Conservation (phyloP, 2,329 filamentous ascomycete genomes). For the Verticillium nubilum region DNA sequence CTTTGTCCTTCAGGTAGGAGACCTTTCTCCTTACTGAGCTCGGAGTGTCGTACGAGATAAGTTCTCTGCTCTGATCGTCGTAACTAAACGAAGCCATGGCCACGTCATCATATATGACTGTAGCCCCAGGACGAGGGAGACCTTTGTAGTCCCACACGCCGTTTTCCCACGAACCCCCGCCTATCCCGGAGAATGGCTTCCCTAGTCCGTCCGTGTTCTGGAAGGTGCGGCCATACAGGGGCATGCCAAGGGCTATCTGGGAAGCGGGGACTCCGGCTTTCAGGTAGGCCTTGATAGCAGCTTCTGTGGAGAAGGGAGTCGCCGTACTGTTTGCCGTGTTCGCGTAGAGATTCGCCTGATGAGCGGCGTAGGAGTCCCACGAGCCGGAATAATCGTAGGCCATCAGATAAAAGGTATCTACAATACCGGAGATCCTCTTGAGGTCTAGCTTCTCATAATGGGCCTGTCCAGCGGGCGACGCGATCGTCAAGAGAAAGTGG, state of each 20-base stretch:
- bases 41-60: constrained; percentile 77
- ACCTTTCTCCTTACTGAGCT: constrained; percentile 64
- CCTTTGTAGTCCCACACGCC: constrained; percentile 88
- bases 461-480: constrained; percentile 55
- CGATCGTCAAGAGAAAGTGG: constrained; percentile 61
- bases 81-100: constrained; percentile 74
- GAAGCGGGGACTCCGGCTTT: constrained; percentile 53
- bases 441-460: constrained; percentile 61
- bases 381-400: constrained; percentile 83
- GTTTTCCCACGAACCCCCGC: constrained; percentile 76
- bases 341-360: constrained; percentile 74
- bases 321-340: constrained; percentile 48
- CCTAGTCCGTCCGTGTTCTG: constrained; percentile 72
- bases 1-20: constrained; percentile 58
- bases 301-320: constrained; percentile 74
- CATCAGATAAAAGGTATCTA: constrained; percentile 68
- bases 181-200: constrained; percentile 62
- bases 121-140: constrained; percentile 63
- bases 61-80: constrained; percentile 51
- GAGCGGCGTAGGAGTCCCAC: constrained; percentile 68
- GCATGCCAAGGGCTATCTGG: constrained; percentile 88
- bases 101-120: constrained; percentile 57
- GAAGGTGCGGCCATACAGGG: constrained; percentile 85
- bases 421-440: constrained; percentile 23
- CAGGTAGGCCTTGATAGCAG: constrained; percentile 67